These are phyloP conservation scores for Mortierella sp. DNA, from an alignment of 371 early-diverging fungal species.

Conservation along the genomic window DNA sequence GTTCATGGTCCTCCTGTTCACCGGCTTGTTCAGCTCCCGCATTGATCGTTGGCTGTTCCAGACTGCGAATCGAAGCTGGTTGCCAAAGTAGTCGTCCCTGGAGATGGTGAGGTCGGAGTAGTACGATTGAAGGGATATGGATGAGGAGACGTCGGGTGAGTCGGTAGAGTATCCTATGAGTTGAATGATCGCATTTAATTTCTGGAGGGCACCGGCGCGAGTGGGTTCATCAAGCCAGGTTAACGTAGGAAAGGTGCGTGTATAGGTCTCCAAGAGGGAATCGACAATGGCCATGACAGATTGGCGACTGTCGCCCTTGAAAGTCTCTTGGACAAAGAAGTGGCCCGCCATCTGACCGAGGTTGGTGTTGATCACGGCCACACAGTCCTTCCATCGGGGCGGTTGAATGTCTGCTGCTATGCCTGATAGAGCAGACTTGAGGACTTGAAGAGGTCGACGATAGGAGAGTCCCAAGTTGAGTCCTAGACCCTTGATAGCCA, in stretches of 20 bases:
- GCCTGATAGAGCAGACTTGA: constrained; percentile 20
- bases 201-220: not conserved
- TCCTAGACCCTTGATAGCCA: constrained; percentile 18
- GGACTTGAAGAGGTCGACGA: not conserved
- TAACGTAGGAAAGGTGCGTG: not conserved
- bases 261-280: constrained; percentile 56
- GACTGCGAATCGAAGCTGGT: not conserved
- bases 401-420: constrained; percentile 44
- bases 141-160: not conserved
- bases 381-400: constrained; percentile 61
- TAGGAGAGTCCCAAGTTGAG: not conserved
- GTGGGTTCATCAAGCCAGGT: not conserved
- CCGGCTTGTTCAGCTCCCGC: constrained; percentile 34
- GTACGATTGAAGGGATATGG: not conserved
- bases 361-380: constrained; percentile 44
- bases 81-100: not conserved
- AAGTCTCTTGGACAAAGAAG: constrained; percentile 62
- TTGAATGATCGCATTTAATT: not conserved
- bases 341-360: constrained; percentile 67
- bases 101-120: not conserved
- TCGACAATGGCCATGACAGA: constrained; percentile 51
- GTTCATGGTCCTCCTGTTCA: constrained; percentile 60
- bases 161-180: not conserved
- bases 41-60: constrained; percentile 8
- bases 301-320: constrained; percentile 50